These are phyloP conservation scores for Raphanus hybrid DNA, from an alignment of 441 rosid species.

Conservation along the genomic window DNA sequence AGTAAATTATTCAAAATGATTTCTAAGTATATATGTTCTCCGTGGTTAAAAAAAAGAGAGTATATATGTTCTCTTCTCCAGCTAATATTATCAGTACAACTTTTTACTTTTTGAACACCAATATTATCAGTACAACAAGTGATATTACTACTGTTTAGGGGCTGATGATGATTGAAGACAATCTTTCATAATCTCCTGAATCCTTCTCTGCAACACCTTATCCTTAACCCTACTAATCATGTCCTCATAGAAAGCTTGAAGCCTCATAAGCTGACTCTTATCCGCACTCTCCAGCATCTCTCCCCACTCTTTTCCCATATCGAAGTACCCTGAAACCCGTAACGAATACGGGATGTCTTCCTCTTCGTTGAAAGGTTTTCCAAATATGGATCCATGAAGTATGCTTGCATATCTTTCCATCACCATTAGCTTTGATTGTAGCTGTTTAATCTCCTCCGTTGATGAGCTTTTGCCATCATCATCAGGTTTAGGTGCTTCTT, in stretches of 20 bases:
- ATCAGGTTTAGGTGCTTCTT: conserved; percentile 44
- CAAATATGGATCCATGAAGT: conserved; percentile 85
- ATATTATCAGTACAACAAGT: not conserved
- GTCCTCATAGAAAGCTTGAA: conserved; percentile 78
- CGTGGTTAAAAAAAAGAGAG: no score
- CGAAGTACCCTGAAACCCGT: conserved; percentile 56
- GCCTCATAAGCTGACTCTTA: conserved; percentile 58
- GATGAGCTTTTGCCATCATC: conserved; percentile 53
- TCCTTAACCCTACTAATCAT: conserved; percentile 69
- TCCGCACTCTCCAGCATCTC: conserved; percentile 79
- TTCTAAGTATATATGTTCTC: not conserved
- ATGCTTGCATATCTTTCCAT: conserved; percentile 80
- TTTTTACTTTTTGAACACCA: no score
- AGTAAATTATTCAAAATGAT: not conserved
- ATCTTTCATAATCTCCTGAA: conserved; percentile 79
- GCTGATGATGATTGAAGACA: conserved; percentile 55
- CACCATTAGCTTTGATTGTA: conserved; percentile 58
- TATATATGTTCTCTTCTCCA: no score
- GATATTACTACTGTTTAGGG: conserved; percentile 21
- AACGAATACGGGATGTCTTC: conserved; percentile 67
- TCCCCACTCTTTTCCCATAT: conserved; percentile 82
- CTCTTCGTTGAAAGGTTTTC: conserved; percentile 71
- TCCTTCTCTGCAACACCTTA: conserved; percentile 48
- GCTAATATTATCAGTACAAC: no score
- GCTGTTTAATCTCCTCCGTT: conserved; percentile 69